Evolutionary conservation across 306 rosid genomes (phyloP).

Genomic region (Trichosanthes truncata): DNA sequence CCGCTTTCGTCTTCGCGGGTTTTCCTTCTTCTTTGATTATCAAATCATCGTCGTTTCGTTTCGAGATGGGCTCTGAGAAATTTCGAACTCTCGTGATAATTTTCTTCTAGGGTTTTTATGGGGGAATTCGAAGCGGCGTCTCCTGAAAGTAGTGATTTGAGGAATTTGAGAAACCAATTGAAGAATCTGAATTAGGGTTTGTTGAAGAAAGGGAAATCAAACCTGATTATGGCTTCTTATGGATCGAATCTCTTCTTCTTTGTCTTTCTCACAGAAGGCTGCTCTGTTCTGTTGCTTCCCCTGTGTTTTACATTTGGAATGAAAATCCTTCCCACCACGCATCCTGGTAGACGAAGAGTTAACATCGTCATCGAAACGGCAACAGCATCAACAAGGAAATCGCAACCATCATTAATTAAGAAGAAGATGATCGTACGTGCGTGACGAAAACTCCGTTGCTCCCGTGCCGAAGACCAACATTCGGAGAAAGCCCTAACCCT

Average conservation of each 20-base stretch:
- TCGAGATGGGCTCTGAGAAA: conserved; percentile 16
- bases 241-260: conserved; percentile 12
- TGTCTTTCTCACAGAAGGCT: conserved; percentile 3
- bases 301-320: conserved; percentile 15
- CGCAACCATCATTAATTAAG: too few relatives aligned
- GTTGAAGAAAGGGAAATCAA: conserved; percentile 4
- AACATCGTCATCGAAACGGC: too few relatives aligned
- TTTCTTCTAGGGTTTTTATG: conserved; percentile 44
- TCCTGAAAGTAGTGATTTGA: conserved; percentile 21
- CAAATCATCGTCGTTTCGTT: conserved; percentile 29
- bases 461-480: too few relatives aligned
- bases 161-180: not conserved
- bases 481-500: too few relatives aligned
- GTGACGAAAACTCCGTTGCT: too few relatives aligned
- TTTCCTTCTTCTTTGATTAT: conserved; percentile 29
- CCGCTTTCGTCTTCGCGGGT: conserved; percentile 24
- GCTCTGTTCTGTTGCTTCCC: conserved; percentile 28
- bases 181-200: not conserved
- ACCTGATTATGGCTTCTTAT: conserved; percentile 43
- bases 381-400: too few relatives aligned
- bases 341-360: too few relatives aligned
- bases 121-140: conserved; percentile 12
- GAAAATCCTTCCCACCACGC: too few relatives aligned
- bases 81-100: conserved; percentile 44
- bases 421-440: too few relatives aligned